A percentile compares a stretch with the other conserved stretches of the same genome.
Evolutionary conservation across 352 stramenopile genomes (phyloP).

Genomic region (Aphanomyces stellatus): DNA sequence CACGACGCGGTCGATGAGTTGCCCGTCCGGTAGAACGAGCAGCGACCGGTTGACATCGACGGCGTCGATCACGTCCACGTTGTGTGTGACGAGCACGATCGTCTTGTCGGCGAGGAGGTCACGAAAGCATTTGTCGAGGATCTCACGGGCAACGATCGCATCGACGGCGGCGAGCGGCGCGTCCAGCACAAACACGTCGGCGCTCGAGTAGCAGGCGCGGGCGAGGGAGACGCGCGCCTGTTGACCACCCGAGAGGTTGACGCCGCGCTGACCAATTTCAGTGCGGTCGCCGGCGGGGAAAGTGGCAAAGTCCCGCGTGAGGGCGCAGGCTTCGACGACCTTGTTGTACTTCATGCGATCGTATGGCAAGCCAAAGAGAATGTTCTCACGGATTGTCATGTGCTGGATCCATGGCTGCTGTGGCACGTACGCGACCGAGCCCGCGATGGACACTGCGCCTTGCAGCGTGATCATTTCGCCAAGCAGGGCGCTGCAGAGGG

Average conservation of each 20-base stretch:
- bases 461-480: background rate
- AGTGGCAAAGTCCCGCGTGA: conserved; percentile 5
- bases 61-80: conserved; percentile 35
- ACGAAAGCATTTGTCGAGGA: conserved; percentile 78
- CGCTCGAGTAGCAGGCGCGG: conserved; percentile 9
- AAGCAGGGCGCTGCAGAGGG: background rate
- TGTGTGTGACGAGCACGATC: conserved; percentile 71
- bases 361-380: conserved; percentile 56
- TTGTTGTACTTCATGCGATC: conserved; percentile 41
- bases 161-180: conserved; percentile 13
- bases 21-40: background rate
- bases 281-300: conserved; percentile 18
- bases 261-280: conserved; percentile 13
- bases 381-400: conserved; percentile 66
- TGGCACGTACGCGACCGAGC: conserved; percentile 22
- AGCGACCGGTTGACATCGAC: conserved; percentile 30
- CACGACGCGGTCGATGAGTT: background rate
- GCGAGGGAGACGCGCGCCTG: conserved; percentile 19
- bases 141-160: conserved; percentile 71
- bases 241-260: conserved; percentile 20
- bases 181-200: conserved; percentile 19
- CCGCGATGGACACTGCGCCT: conserved; percentile 22
- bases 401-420: conserved; percentile 39
- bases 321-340: conserved; percentile 10
- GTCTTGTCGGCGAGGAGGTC: conserved; percentile 36